These are phyloP conservation scores for Nicotiana sylvestris DNA, from an alignment of 257 asterid genomes.

Conservation along the genomic window DNA sequence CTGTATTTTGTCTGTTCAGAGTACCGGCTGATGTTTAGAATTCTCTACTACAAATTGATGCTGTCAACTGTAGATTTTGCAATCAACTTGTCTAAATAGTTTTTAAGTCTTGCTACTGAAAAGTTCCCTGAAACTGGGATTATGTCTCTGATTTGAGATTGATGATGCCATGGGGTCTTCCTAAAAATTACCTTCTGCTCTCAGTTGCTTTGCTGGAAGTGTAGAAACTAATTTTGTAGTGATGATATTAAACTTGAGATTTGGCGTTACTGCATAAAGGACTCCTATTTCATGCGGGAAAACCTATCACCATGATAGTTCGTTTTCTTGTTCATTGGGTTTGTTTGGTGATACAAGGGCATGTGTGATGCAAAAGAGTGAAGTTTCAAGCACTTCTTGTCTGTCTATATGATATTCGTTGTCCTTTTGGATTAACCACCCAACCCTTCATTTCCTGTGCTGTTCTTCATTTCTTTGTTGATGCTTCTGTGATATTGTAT, in stretches of 20 bases:
- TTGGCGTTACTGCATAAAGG: not conserved
- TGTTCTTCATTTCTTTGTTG: not conserved
- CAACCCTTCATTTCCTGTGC: not conserved
- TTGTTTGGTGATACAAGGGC: not conserved
- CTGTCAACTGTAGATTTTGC: not conserved
- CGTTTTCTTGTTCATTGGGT: not conserved
- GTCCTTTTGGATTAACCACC: not conserved
- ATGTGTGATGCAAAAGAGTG: not conserved
- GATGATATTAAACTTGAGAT: not conserved
- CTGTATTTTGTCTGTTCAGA: constrained; percentile 3
- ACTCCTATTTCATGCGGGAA: not conserved
- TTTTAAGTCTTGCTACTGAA: not conserved
- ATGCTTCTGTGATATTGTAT: not conserved
- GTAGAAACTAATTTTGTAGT: not conserved
- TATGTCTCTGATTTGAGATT: not conserved
- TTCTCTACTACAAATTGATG: constrained; percentile 1
- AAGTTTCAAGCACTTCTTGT: not conserved
- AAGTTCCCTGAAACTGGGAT: constrained; percentile 5
- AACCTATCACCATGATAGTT: not conserved
- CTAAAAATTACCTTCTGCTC: not conserved
- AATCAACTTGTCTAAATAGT: not conserved
- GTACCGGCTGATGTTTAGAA: not conserved
- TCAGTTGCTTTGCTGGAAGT: constrained; percentile 3
- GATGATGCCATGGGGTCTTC: not conserved
- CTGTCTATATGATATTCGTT: not conserved